Evolutionary conservation across 2,329 filamentous ascomycete genomes (phyloP).

Genomic region (Beauveria sp.): DNA sequence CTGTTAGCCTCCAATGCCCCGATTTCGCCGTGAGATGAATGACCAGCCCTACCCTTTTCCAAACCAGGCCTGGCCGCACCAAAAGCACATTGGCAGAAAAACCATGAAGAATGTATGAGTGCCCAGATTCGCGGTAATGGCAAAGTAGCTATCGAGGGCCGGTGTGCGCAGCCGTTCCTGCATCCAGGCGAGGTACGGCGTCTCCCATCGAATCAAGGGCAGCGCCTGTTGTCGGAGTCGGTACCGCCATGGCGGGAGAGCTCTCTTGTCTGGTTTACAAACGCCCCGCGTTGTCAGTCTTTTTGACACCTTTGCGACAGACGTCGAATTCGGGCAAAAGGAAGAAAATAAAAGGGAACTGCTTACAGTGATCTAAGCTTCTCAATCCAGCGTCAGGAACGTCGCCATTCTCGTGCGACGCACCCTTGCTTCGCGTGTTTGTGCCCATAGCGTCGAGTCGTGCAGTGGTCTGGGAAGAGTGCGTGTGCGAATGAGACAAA

Average conservation of each 20-base stretch:
- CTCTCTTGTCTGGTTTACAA: slow-evolving; percentile 60
- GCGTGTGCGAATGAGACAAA: neutral
- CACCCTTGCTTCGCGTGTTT: slow-evolving; percentile 26
- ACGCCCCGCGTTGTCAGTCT: neutral
- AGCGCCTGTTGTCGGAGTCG: slow-evolving; percentile 71
- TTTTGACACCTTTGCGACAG: neutral
- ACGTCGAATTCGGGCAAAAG: neutral
- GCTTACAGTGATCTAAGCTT: slow-evolving; percentile 69
- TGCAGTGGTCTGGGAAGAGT: neutral
- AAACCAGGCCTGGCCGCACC: slow-evolving; percentile 81
- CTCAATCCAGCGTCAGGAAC: slow-evolving; percentile 65
- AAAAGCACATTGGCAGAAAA: slow-evolving; percentile 87
- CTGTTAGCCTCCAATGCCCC: neutral
- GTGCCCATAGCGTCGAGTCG: slow-evolving; percentile 21
- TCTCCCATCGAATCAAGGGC: slow-evolving; percentile 88
- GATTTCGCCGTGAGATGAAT: neutral
- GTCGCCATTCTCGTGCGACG: slow-evolving; percentile 22
- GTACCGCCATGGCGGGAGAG: slow-evolving; percentile 85
- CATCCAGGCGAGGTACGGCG: slow-evolving; percentile 81
- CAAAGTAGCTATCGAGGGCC: slow-evolving; percentile 90
- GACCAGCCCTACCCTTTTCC: slow-evolving; percentile 67
- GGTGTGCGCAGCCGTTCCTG: slow-evolving; percentile 76
- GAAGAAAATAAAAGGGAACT: neutral
- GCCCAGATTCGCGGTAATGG: slow-evolving; percentile 89
- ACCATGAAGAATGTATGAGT: slow-evolving; percentile 99